Base-by-base conservation (phyloP, 495 filamentous ascomycete genomes). In the Alectoria sarmentosa region DNA sequence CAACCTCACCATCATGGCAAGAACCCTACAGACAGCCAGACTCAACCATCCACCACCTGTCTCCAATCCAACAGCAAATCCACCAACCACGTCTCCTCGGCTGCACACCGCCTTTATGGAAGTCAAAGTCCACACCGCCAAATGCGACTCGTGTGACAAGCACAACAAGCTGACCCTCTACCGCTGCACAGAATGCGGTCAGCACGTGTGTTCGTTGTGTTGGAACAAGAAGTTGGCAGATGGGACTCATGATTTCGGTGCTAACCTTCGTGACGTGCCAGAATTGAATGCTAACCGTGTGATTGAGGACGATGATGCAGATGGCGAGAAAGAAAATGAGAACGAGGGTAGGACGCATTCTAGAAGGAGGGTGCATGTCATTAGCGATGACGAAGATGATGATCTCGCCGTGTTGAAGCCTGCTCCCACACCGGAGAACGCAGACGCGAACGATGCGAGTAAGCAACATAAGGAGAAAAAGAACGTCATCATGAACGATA, bases 111-210 rank as follows among this genome's bases (percentile, higher is more conserved):
- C 39, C 14, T 79, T 79, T 66, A 58, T 65, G 3, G 65, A 73
- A 28, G 72, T 81, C 23, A 67, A 63, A 2, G 76, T 78, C 9
- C 76, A 77, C 62, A 83, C 80, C 1, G 80, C 78, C 1, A 83
- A 82, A 67, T 84, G 82, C 61, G 82, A 84, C 39, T 19, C 73
- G 1, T 83, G 82, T 68, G 73, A 77, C 56, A 67, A 66, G 15
- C 75, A 80, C 9, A 83, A 83, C 60, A 71, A 46, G 11, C 59
- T 65, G 15, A 78, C 74, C 21, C 79, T 83, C 72, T 70, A 73
- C 15, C 76, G 78, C 11, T 84, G 82, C 68, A 67, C 58, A 14
- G 65, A 61, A 1, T 84, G 81, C 59, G 72, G 71, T 21, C 78
- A 75, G 72, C 79, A 83, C 36, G 62, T 75, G 2, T 84, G 81